Evolutionary conservation across 2,329 filamentous ascomycete genomes (phyloP), one percentile per base, ranked within the genome.

Genomic region (Diaporthe ilicicola): DNA sequence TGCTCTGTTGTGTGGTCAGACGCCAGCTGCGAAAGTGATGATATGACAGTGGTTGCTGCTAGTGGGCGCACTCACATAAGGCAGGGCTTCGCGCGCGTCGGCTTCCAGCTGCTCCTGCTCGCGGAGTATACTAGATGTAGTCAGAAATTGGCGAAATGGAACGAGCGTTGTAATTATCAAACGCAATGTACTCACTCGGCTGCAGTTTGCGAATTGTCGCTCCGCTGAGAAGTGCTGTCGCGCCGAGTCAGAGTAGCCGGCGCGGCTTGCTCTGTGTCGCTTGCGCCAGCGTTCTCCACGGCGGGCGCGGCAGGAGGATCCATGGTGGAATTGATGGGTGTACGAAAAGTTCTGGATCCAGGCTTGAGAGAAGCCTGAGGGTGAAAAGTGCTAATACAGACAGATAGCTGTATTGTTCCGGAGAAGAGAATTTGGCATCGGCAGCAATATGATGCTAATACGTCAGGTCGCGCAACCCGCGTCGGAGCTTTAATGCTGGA

Each of bases 71-170:
- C 90, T 77, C 84, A 97, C 94, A 80, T 97, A 99, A 75, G 96
- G 96, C 8, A 99, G 88, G 73, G 93, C 93, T 85, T 99, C 95
- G 76, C 95, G 94, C 56, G 96, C 96, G 83, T 99, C 96, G 24
- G 93, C 94, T 83, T 99, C 96, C 67, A 99, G 91, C 75, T 92
- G 91, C 78, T 98, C 91, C 80, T 99, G 96, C 69, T 91, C 91
- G 76, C 94, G 90, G 75, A 99, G 94, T 79, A 97, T 98, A 34
- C 93, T 95, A 69, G 6, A 13, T 22, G 69, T 34, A 24, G 12
- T 65, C 8, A 66, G 53, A 29, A 10, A 22, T 74, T 56, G 7
- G 42, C 17, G 54, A 27, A 50, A 29, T 13, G 32, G 7, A 42
- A 13, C 4, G 2, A 29, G 22, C 15, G 17, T 15, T 10, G 12